phyloP scores from a whole-genome alignment of 768 basidiomycete genomes.

The Lepiota venenata region DNA sequence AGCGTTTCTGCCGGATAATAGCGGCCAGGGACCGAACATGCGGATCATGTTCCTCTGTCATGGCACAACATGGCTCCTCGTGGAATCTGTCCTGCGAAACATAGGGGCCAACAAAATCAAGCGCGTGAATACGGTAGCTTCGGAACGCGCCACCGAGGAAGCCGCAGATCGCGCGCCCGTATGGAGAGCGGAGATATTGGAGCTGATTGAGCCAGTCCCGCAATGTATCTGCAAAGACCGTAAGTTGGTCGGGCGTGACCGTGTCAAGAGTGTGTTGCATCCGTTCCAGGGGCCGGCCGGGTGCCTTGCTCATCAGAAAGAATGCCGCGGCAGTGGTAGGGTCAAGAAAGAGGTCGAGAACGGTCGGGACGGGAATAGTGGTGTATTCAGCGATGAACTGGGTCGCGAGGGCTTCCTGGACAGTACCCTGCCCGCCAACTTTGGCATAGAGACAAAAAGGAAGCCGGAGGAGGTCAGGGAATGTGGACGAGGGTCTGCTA shows the following conservation, averaged over 20 bases:
- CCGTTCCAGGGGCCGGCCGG: constrained; percentile 1
- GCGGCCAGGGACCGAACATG: constrained; percentile 2
- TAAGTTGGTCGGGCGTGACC: not conserved
- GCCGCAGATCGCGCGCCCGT: constrained; percentile 4
- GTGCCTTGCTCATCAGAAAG: constrained; percentile 1
- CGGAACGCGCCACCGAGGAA: constrained; percentile 5
- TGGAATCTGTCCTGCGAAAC: constrained; percentile 10
- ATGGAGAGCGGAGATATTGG: not conserved
- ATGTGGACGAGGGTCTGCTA: not conserved
- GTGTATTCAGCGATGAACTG: constrained; percentile 9
- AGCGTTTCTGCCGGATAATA: constrained; percentile 8
- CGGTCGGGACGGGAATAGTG: constrained; percentile 7
- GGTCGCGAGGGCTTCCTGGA: constrained; percentile 2
- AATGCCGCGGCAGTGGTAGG: not conserved
- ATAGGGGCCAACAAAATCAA: constrained; percentile 8
- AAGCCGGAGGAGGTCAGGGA: not conserved
- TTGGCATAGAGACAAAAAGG: constrained; percentile 11
- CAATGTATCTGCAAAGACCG: constrained; percentile 5
- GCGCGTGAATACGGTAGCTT: constrained; percentile 6
- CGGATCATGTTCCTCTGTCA: not conserved
- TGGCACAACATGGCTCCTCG: constrained; percentile 1
- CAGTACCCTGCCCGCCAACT: not conserved
- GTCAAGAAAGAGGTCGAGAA: constrained; percentile 6
- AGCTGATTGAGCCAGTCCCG: constrained; percentile 10
- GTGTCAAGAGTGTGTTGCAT: not conserved